These are phyloP conservation scores for Hypoxylon sp. DNA, from an alignment of 2,329 filamentous ascomycete species.

Conservation along the genomic window DNA sequence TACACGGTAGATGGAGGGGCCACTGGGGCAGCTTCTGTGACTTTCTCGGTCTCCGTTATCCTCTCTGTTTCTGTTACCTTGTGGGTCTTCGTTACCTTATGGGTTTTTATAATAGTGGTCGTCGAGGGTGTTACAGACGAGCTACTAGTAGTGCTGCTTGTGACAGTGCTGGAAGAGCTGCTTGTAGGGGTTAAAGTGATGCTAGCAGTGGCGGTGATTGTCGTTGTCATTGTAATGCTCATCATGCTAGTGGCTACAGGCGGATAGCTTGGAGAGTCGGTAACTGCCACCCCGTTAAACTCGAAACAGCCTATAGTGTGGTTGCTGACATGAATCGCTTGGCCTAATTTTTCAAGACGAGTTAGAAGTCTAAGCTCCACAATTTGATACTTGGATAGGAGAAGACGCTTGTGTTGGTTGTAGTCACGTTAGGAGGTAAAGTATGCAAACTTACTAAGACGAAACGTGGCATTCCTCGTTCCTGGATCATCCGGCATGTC, in stretches of 20 bases:
- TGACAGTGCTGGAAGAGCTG: neutral
- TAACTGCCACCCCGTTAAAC: neutral
- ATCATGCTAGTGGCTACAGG: neutral
- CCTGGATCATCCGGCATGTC: neutral
- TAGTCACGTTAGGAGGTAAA: neutral
- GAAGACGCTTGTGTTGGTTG: neutral
- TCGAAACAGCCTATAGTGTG: conserved; percentile 9
- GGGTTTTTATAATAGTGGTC: neutral
- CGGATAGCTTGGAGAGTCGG: neutral
- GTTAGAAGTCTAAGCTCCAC: neutral
- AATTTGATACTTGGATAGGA: neutral
- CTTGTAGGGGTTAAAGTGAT: conserved; percentile 8
- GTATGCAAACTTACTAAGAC: conserved; percentile 1
- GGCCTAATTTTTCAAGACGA: neutral
- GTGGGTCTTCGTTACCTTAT: neutral
- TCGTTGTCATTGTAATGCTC: neutral
- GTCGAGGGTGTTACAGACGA: neutral
- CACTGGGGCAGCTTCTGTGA: neutral
- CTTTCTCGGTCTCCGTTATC: neutral
- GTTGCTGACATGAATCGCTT: conserved; percentile 5
- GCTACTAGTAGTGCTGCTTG: neutral
- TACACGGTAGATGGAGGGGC: neutral
- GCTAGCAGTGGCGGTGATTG: neutral
- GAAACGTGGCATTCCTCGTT: neutral
- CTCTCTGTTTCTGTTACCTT: neutral